Percentiles rank a stretch among this genome's conserved stretches.
Conservation (phyloP, 1,139 yeast species). For the Saccharomyces hybrid region DNA sequence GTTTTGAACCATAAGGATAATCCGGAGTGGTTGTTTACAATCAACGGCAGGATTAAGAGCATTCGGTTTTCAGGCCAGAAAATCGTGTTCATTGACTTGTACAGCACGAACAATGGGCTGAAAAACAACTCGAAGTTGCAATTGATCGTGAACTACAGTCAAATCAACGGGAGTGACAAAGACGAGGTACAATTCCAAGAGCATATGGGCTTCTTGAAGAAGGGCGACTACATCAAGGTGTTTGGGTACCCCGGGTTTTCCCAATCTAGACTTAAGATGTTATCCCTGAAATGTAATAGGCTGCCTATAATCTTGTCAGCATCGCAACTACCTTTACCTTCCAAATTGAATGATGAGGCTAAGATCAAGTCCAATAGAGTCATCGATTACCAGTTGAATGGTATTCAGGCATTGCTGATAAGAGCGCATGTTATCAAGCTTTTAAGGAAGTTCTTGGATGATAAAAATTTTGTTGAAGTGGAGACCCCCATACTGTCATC, state of each 20-base stretch:
- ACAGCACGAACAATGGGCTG: slow-evolving; percentile 7
- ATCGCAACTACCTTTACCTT: slow-evolving; percentile 65
- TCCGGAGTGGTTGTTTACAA: background rate
- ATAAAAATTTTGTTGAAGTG: slow-evolving; percentile 65
- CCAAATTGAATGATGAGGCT: slow-evolving; percentile 45
- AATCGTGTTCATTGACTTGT: slow-evolving; percentile 29
- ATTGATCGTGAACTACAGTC: slow-evolving; percentile 10
- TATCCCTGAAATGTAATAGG: slow-evolving; percentile 55
- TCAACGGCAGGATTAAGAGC: slow-evolving; percentile 23
- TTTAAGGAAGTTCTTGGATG: slow-evolving; percentile 50
- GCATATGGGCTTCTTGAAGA: slow-evolving; percentile 42
- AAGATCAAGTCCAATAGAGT: slow-evolving; percentile 63
- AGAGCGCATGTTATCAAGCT: slow-evolving; percentile 48
- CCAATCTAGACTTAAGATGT: slow-evolving; percentile 53
- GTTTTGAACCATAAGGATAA: background rate
- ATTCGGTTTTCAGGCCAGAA: slow-evolving; percentile 29
- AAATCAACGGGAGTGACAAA: slow-evolving; percentile 1
- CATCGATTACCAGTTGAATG: slow-evolving; percentile 62
- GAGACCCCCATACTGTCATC: slow-evolving; percentile 77
- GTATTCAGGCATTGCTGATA: slow-evolving; percentile 42
- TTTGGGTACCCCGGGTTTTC: slow-evolving; percentile 69
- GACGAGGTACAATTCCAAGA: slow-evolving; percentile 37
- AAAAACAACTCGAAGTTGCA: slow-evolving; percentile 19
- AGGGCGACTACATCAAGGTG: slow-evolving; percentile 65
- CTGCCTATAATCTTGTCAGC: slow-evolving; percentile 55